phyloP scores from a whole-genome alignment of 768 basidiomycete genomes.

The Macrolepiota fuliginosa region DNA sequence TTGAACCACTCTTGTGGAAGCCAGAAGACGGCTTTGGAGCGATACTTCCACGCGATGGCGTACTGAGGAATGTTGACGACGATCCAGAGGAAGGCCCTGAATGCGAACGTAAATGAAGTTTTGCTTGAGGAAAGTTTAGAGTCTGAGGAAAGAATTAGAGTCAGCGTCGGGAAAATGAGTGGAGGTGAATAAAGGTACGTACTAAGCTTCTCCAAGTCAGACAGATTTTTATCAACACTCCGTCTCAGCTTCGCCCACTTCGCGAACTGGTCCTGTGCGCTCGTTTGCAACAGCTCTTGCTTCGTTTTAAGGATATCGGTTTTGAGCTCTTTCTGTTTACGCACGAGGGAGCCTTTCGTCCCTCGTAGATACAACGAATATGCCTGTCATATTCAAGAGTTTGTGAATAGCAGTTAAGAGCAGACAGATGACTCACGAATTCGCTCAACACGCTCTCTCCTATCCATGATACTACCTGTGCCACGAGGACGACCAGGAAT shows the following conservation, averaged over 20 bases:
- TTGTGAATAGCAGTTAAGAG: slow-evolving; percentile 1
- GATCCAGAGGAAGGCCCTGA: slow-evolving; percentile 75
- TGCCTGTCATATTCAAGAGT: slow-evolving; percentile 40
- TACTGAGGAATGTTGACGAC: slow-evolving; percentile 88
- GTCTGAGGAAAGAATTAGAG: slow-evolving; percentile 42
- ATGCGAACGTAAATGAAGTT: slow-evolving; percentile 63
- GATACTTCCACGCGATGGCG: slow-evolving; percentile 86
- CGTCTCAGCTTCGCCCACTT: slow-evolving; percentile 96
- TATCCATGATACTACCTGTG: slow-evolving; percentile 85
- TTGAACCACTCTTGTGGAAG: slow-evolving; percentile 91
- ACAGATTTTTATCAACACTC: slow-evolving; percentile 87
- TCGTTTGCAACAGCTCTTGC: slow-evolving; percentile 83
- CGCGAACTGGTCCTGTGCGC: slow-evolving; percentile 96
- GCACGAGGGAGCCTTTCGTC: slow-evolving; percentile 53
- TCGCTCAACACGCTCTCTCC: slow-evolving; percentile 84
- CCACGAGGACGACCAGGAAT: slow-evolving; percentile 77
- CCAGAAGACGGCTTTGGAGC: slow-evolving; percentile 89
- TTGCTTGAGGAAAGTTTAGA: slow-evolving; percentile 58
- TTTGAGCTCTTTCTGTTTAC: slow-evolving; percentile 72
- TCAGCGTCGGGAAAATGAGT: background rate
- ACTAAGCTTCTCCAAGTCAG: slow-evolving; percentile 93
- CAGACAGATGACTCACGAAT: slow-evolving; percentile 48
- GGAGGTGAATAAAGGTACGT: slow-evolving; percentile 27
- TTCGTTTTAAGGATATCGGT: slow-evolving; percentile 76
- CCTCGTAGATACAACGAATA: slow-evolving; percentile 70